These are phyloP conservation scores for Fagus crenata DNA, from an alignment of 306 rosid genomes.

Conservation along the genomic window DNA sequence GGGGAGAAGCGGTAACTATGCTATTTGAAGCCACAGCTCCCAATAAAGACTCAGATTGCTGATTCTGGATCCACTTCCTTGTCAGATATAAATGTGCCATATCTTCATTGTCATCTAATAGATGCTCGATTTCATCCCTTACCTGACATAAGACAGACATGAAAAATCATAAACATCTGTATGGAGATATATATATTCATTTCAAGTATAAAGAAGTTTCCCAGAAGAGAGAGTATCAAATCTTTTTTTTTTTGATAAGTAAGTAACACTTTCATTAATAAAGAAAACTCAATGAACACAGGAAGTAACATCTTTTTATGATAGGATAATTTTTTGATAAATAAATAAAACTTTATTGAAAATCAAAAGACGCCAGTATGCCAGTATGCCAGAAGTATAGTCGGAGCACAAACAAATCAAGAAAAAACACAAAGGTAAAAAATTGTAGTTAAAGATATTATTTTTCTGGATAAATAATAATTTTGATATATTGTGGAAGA, in stretches of 20 bases:
- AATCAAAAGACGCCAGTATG: too few species aligned
- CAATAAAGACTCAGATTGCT: constrained; percentile 62
- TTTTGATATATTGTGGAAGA: too few species aligned
- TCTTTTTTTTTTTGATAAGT: too few species aligned
- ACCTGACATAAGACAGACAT: constrained; percentile 52
- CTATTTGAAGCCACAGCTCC: constrained; percentile 54
- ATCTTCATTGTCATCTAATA: constrained; percentile 93
- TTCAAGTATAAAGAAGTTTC: neutral
- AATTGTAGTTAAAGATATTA: too few species aligned
- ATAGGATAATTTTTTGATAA: too few species aligned
- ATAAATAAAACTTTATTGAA: too few species aligned
- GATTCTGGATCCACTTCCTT: constrained; percentile 81
- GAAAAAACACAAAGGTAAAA: too few species aligned
- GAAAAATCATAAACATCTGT: neutral
- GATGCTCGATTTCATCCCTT: constrained; percentile 92
- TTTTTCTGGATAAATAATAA: too few species aligned
- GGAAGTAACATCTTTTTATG: neutral
- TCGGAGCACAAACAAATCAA: too few species aligned
- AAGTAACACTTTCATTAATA: too few species aligned
- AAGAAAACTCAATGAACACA: too few species aligned
- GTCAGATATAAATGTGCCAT: constrained; percentile 95
- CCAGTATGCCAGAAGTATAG: too few species aligned
- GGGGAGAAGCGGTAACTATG: constrained; percentile 32
- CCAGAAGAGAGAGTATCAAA: neutral
- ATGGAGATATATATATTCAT: neutral